Conservation (phyloP, 805 yeast genomes). For the Ogataea dorogensis region DNA sequence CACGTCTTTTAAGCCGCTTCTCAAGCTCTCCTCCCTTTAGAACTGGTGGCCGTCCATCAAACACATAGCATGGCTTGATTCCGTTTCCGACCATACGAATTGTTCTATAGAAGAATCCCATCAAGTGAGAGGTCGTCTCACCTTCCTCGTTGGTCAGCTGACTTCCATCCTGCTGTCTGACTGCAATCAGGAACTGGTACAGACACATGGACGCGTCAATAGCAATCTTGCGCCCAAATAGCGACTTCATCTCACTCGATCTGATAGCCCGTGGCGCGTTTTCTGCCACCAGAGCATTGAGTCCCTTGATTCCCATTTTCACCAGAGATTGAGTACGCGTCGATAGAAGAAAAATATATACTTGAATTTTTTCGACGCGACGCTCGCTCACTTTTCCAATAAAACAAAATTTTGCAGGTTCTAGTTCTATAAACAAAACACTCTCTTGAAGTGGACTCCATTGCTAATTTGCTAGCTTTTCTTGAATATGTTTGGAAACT, state of each 20-base stretch:
- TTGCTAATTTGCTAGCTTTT: slow-evolving; percentile 1
- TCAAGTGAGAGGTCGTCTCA: slow-evolving; percentile 87
- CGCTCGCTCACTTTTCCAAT: slow-evolving; percentile 1
- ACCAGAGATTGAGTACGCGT: slow-evolving; percentile 3
- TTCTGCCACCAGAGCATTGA: slow-evolving; percentile 82
- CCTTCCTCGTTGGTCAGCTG: slow-evolving; percentile 87
- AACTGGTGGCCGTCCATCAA: slow-evolving; percentile 97
- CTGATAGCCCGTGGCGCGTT: slow-evolving; percentile 83
- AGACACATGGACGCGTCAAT: slow-evolving; percentile 96
- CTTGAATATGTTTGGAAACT: slow-evolving; percentile 44
- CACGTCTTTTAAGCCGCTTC: slow-evolving; percentile 76
- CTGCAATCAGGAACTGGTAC: slow-evolving; percentile 94
- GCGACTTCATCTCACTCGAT: slow-evolving; percentile 75
- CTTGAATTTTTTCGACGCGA: slow-evolving; percentile 7
- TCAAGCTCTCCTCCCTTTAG: slow-evolving; percentile 90
- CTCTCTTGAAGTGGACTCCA: slow-evolving; percentile 5
- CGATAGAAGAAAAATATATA: slow-evolving; percentile 3
- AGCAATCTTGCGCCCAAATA: slow-evolving; percentile 95
- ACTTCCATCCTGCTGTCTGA: slow-evolving; percentile 95
- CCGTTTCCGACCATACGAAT: slow-evolving; percentile 86
- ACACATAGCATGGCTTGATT: slow-evolving; percentile 94
- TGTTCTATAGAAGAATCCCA: slow-evolving; percentile 96
- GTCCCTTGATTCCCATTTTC: slow-evolving; percentile 53
- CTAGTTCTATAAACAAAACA: slow-evolving; percentile 2
- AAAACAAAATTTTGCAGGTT: slow-evolving; percentile 7